Evolutionary conservation across 768 basidiomycete genomes (phyloP).

Genomic region (Neoboletus subvelutipes): DNA sequence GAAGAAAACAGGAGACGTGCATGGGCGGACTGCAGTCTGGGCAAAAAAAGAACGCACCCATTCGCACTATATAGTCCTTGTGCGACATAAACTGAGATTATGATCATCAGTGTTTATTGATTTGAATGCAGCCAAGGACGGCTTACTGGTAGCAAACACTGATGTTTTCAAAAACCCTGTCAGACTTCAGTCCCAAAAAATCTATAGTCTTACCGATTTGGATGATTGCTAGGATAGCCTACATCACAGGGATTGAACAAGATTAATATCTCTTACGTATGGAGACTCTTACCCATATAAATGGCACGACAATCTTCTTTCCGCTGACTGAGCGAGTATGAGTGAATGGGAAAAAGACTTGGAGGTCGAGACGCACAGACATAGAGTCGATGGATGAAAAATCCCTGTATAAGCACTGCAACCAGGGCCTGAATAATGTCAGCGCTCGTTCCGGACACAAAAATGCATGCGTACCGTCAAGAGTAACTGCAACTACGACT

Average conservation of each 20-base stretch:
- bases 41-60: background rate
- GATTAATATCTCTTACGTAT: too few species aligned
- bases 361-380: background rate
- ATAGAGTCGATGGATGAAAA: conserved; percentile 17
- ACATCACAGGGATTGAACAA: background rate
- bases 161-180: background rate
- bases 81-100: background rate
- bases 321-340: background rate
- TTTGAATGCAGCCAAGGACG: background rate
- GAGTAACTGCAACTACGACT: conserved; percentile 1
- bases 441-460: background rate
- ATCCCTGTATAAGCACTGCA: conserved; percentile 6
- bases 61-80: background rate
- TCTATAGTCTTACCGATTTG: conserved; percentile 6
- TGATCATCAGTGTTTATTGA: background rate
- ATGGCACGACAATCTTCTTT: background rate
- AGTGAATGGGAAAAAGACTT: background rate
- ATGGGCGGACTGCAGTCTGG: background rate
- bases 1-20: too few species aligned
- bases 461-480: background rate
- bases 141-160: conserved; percentile 6
- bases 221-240: background rate
- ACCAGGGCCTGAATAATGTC: conserved; percentile 4
- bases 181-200: background rate
- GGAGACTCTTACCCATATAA: conserved; percentile 2